Percentiles rank a stretch among this genome's conserved stretches.
Conservation (phyloP, 1,139 yeast species). For the Pichia sp. region DNA sequence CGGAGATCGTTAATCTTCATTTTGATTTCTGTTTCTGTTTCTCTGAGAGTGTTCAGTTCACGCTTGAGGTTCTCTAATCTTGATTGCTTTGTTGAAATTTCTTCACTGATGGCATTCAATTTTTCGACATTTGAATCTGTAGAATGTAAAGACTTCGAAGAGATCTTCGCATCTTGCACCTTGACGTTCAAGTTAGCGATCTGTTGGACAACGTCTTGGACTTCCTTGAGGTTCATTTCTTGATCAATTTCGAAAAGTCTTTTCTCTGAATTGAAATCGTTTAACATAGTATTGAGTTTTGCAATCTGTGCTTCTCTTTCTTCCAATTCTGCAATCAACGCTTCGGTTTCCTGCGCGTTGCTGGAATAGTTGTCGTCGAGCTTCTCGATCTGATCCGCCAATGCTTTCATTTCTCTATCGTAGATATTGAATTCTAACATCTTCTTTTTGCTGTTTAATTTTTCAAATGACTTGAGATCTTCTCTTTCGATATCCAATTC, state of each 20-base stretch:
- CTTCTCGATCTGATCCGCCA: constrained; percentile 58
- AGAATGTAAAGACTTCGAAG: constrained; percentile 3
- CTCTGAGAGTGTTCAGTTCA: constrained; percentile 41
- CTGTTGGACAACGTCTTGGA: constrained; percentile 42
- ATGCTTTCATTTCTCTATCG: constrained; percentile 69
- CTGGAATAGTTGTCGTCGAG: constrained; percentile 60
- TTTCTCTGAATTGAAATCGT: constrained; percentile 40
- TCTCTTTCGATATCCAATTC: constrained; percentile 82
- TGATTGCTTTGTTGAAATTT: constrained; percentile 32
- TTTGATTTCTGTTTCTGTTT: constrained; percentile 42
- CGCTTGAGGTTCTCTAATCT: constrained; percentile 43
- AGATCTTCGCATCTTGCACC: constrained; percentile 29
- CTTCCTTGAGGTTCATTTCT: constrained; percentile 46
- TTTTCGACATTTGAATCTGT: constrained; percentile 6
- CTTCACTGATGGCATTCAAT: constrained; percentile 7
- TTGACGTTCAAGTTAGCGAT: constrained; percentile 31
- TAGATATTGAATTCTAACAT: constrained; percentile 72
- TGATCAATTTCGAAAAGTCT: constrained; percentile 52
- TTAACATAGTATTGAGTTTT: constrained; percentile 47
- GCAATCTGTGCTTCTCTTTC: constrained; percentile 46
- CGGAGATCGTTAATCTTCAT: constrained; percentile 42
- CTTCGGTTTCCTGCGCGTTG: constrained; percentile 45
- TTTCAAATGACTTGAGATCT: constrained; percentile 70
- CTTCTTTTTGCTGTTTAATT: constrained; percentile 65
- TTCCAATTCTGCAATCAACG: constrained; percentile 45